Base-by-base conservation (phyloP, 345 rosid species). In the Bretschneidera sinensis region DNA sequence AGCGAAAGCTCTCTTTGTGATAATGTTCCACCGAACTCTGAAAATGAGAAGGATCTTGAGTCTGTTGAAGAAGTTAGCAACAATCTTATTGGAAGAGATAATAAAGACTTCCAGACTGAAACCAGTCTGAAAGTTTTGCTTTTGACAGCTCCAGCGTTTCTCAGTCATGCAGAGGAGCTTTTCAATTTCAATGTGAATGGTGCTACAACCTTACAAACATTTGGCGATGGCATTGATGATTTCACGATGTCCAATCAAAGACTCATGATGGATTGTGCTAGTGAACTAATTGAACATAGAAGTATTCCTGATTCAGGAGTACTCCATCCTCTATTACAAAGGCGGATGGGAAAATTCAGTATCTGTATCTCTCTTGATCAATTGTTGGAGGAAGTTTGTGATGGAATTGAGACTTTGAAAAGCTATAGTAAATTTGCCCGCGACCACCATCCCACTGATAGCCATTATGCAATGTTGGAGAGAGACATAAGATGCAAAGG, bases 251-350 rank as follows among this genome's bases (percentile, higher is more conserved):
- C 71, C 18, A 65, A 74, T 19, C 62, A 57, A 56, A 78, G 60
- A 75, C 84, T 85, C 65, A 77, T 67, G 51, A 55, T 83, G 56
- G 95, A 86, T 64, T 87, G 77, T 24, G 86, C 95, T 50, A 79
- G 76, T 48, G 99, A 90, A 73, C 76, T 79, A 56, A 55, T 80
- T 18, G 76, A 55, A 60, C 78, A 77, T 11, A 81, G 69, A 74
- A 83, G 87, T 66, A 66, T 71, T 61, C 67, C 71, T 0, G 74
- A 79, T 63, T 74, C 78, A 43, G 67, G 45, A 73, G 64, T 19
- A 48, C 31, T 50, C 31, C 45, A 64, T 61, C 76, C 78, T 24
- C 64, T 70, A 0, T 21, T 73, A 16, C 51, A 48, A 25, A 39
- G 59, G 51, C 62, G 35, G 39, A 33, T 55, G 2, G 65, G 76